Evolutionary conservation across 2,329 filamentous ascomycete species (phyloP), one percentile per base, ranked within the genome.

Genomic region (Fusarium austroafricanum): DNA sequence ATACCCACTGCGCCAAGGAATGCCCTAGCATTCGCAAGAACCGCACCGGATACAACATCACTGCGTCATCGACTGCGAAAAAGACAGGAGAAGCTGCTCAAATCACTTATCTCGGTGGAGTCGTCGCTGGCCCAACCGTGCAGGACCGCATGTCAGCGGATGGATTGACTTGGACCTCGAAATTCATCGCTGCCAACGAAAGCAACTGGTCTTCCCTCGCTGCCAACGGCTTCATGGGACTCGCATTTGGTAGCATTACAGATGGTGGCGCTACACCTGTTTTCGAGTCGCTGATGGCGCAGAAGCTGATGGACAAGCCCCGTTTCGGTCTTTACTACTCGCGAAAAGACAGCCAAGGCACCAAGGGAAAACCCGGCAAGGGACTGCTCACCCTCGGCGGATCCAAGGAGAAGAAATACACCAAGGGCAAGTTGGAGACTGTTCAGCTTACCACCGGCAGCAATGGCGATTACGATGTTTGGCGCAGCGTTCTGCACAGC

Each of bases 181-280:
- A 67, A 14, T 79, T 79, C 51, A 68, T 80, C 9, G 68, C 72
- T 12, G 75, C 73, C 23, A 75, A 75, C 56, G 55, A 73, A 51
- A 75, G 64, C 47, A 69, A 54, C 21, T 79, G 77, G 77, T 55
- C 56, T 1, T 45, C 69, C 9, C 67, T 75, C 9, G 63, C 78
- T 1, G 74, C 71, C 6, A 74, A 79, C 43, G 78, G 79, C 21
- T 79, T 80, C 63, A 53, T 80, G 31, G 78, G 79, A 1, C 65
- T 80, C 5, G 74, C 72, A 3, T 80, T 80, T 29, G 61, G 65
- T 17, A 74, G 72, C 21, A 79, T 79, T 43, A 45, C 72, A 10
- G 76, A 75, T 6, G 73, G 70, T 15, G 67, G 67, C 35, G 71
- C 77, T 2, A 65, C 66, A 4, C 77, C 78, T 0, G 18, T 80